Evolutionary conservation across 2,329 filamentous ascomycete species (phyloP), one percentile per base, ranked within the genome.

Genomic region (Grosmannia clavigera): DNA sequence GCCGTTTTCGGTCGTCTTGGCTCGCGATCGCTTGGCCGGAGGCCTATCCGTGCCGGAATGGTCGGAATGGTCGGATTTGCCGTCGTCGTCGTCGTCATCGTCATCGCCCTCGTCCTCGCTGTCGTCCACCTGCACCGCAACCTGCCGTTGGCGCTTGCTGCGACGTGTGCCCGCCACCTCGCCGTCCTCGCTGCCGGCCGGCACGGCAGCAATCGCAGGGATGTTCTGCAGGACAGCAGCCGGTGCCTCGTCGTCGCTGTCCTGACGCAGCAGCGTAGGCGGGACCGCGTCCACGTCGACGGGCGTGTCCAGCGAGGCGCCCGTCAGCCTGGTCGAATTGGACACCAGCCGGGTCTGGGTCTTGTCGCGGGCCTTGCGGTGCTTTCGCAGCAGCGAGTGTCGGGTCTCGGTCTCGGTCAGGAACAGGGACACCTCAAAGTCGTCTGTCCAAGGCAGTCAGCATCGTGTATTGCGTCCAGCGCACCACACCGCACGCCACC

Each of bases 371-470:
- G 91, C 91, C 22, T 83, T 80, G 73, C 96, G 96, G 67, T 89
- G 85, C 71, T 94, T 95, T 60, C 85, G 87, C 61, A 97, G 80
- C 46, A 99, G 77, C 40, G 90, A 88, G 75, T 97, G 94, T 16
- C 91, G 84, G 3, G 87, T 92, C 58, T 83, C 85, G 9, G 87
- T 88, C 71, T 96, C 90, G 54, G 89, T 95, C 65, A 99, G 78
- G 74, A 96, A 97, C 65, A 99, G 88, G 46, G 91, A 89, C 16
- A 96, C 90, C 70, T 97, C 91, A 69, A 96, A 99, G 66, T 96
- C 92, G 72, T 96, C 92, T 94, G 65, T 62, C 7, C 31, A 35
- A 59, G 22, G 22, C 5, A 6, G 7, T 35, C 3, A 56, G 46
- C 16, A 3, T 38, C n/a, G 5, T 38, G 22, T 19, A 33, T 4